A percentile compares a stretch with the other conserved stretches of the same genome.
phyloP scores from a whole-genome alignment of 768 basidiomycete genomes.

The Fomitopsis pulvina region DNA sequence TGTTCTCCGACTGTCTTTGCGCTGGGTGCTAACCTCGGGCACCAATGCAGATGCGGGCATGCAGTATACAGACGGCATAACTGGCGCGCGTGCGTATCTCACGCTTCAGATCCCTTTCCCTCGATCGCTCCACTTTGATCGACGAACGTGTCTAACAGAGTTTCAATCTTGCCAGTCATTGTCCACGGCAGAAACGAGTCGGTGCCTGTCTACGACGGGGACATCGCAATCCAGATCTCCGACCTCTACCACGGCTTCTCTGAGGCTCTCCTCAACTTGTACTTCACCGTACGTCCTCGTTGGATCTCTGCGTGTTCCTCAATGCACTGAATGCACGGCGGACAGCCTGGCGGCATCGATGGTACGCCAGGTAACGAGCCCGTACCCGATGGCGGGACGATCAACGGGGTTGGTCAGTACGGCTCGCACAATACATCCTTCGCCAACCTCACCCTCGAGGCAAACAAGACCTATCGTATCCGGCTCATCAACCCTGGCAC shows the following conservation, averaged over 20 bases:
- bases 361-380: slow-evolving; percentile 28
- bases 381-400: slow-evolving; percentile 26
- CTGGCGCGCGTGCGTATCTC: slow-evolving; percentile 33
- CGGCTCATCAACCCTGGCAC: slow-evolving; percentile 42
- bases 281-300: slow-evolving; percentile 13
- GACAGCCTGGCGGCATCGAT: slow-evolving; percentile 23
- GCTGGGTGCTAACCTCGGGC: slow-evolving; percentile 8
- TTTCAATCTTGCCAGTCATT: slow-evolving; percentile 20
- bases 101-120: too few species aligned
- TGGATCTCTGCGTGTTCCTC: neutral
- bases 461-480: slow-evolving; percentile 33
- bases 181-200: slow-evolving; percentile 33
- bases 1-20: neutral
- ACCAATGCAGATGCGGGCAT: slow-evolving; percentile 13
- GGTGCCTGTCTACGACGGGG: slow-evolving; percentile 32
- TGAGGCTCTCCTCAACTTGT: slow-evolving; percentile 19
- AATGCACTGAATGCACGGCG: neutral
- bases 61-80: slow-evolving; percentile 43
- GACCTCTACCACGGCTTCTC: slow-evolving; percentile 28
- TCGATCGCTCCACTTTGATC: neutral
- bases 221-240: slow-evolving; percentile 33
- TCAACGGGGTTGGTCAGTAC: slow-evolving; percentile 30
- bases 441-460: slow-evolving; percentile 27
- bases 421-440: slow-evolving; percentile 10
- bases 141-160: neutral